Evolutionary conservation across 192 early-diverging fungal species (phyloP), one percentile per base, ranked within the genome.

Genomic region (Backusella westeae): DNA sequence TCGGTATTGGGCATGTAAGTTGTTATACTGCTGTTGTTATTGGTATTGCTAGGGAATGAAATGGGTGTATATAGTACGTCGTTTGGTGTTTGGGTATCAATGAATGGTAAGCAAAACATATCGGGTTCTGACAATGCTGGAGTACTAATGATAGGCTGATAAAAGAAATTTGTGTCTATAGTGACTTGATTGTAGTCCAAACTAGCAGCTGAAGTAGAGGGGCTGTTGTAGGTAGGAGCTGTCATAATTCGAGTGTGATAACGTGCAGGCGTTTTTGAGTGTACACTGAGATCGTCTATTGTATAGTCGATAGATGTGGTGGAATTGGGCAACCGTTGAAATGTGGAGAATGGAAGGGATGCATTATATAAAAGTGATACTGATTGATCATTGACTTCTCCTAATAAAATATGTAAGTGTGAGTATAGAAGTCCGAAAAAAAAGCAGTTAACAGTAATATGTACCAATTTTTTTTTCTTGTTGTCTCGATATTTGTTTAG

Each of bases 401-500:
- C 69, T 71, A 29, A 26, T 21, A 41, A 15, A 23, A 68, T n/a
- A 36, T 69, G 26, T 26, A 70, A 29, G n/a, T 29, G 29, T 67
- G 32, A n/a, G 4, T 35, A 65, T 26, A 65, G 12, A 67, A 32
- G 26, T 29, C 0, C 26, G 6, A 1, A 34, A 70, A 9, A 41
- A 42, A 70, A 23, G 0, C n/a, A 41, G 12, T 6, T 44, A 6
- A 15, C 36, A 41, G 15, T 70, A 44, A 26, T 29, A 46, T 71
- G 10, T 63, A 71, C 70, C 82, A 23, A 75, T 59, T 74, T 88
- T 85, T 73, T 91, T 90, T 36, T 89, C 89, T 85, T 83, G 89
- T 81, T 85, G 76, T 78, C 89, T 91, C 59, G 88, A 87, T 15
- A 91, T 78, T 65, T 93, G 90, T 69, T 90, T 89, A 69, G 87